Evolutionary conservation across 306 rosid genomes (phyloP), one percentile per base, ranked within the genome.

Genomic region (Boehmeria nivea): DNA sequence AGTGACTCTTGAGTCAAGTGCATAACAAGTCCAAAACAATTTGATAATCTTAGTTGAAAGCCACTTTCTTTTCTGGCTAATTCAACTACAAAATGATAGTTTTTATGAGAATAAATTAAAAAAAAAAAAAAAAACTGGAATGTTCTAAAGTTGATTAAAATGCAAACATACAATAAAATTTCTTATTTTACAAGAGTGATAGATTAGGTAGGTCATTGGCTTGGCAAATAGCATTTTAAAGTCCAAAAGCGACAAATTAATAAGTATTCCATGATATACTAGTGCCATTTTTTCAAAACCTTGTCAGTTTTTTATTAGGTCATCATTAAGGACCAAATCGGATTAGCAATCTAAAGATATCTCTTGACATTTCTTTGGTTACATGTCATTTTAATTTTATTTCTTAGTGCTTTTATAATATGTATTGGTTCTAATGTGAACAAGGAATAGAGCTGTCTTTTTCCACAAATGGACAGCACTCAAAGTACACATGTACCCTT

Each of bases 241-340:
- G 71, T 65, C 71, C 57, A 65, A 8, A 40, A 12, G 18, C 15
- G 1, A 33, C 57, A 33, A 15, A 21, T 11, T 44, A 24, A 38
- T 50, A 25, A 46, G 33, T 37, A 24, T 4, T 18, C 37, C 57
- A 21, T 16, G 37, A 12, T 12, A 12, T 2, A 12, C 17, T 57
- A 53, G 12, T 43, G 37, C 62, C 66, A 50, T 12, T 12, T 49
- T 76, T 62, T 76, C 74, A 50, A 76, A 60, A 24, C 48, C 3
- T 46, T 6, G 20, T 18, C 55, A 57, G 22, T 36, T 51, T 38
- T 39, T 64, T 43, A 33, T 37, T 22, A 14, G 15, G 16, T 31
- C 23, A 44, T 48, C 59, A 40, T 6, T 48, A 16, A 23, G 24
- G 50, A 53, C 25, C 18, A 12, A 39, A 57, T 66, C 50, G 47